phyloP scores from a whole-genome alignment of 176 grass and related monocot genomes.

The Aegilops speltoides region DNA sequence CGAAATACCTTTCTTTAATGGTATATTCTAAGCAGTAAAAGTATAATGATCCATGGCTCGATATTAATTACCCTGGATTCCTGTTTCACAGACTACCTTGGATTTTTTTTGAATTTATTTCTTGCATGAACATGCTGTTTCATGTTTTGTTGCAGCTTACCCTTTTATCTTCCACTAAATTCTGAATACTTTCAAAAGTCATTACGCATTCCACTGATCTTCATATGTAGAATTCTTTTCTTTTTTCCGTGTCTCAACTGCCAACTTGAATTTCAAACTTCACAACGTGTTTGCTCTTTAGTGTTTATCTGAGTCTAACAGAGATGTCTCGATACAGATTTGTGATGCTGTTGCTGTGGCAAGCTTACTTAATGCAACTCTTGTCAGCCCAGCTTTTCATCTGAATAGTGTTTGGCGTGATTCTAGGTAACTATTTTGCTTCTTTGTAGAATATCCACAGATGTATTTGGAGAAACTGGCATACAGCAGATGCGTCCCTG shows the following conservation, averaged over 20 bases:
- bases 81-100: not conserved
- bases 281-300: not conserved
- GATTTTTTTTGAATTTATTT: constrained; percentile 1
- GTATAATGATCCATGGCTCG: not conserved
- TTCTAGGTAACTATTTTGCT: constrained; percentile 64
- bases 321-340: constrained; percentile 62
- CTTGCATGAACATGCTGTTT: not conserved
- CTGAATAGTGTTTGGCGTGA: constrained; percentile 97
- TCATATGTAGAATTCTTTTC: not conserved
- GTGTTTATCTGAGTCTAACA: constrained; percentile 24
- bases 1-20: not conserved
- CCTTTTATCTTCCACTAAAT: not conserved
- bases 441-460: not conserved
- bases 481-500: not conserved
- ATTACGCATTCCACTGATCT: not conserved
- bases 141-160: not conserved
- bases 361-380: constrained; percentile 88
- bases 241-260: not conserved
- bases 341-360: constrained; percentile 92
- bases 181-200: not conserved
- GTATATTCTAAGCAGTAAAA: not conserved
- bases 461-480: constrained; percentile 11
- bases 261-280: not conserved
- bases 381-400: constrained; percentile 86
- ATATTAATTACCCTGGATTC: not conserved